Evolutionary conservation across 306 rosid genomes (phyloP), one percentile per base, ranked within the genome.

Genomic region (Vigna reflexopilosa): DNA sequence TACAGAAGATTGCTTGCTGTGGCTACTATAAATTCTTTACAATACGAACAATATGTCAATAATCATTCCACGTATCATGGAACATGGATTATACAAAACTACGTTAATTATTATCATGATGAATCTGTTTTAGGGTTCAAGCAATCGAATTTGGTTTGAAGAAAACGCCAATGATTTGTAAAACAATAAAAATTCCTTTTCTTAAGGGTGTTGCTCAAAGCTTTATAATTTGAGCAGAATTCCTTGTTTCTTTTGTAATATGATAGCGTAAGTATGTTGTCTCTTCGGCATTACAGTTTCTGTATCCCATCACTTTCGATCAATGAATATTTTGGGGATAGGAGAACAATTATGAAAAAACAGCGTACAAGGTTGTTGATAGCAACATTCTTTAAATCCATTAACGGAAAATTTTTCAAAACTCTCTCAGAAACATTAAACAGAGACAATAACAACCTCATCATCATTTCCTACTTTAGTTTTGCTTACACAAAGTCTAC

Each of bases 51-150:
- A 50, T 79, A 44, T 70, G 44, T 78, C 56, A 45, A 70, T 61
- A 52, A 80, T 80, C 84, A 79, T 81, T 81, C 58, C 14, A 69
- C 59, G 70, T 67, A 78, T 83, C 61, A 80, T 65, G 73, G 67
- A 82, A 63, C 61, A 78, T 63, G 75, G 62, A 57, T 49, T 61
- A 51, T 36, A 30, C 64, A 57, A 30, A 75, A 84, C 48, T 80
- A 66, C 78, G 34, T 65, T 57, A 64, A 76, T 70, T 63, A 76
- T 75, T 71, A 73, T 36, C 15, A 49, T 52, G 55, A 3, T 45
- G 16, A 13, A 36, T 36, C 58, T 67, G 78, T n/a, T 56, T 78
- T 67, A 26, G 14, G 54, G 66, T 73, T 45, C 71, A 81, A 69
- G 81, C 79, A 78, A 78, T 75, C 82, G 75, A 69, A 71, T 50